Percentiles rank a stretch among this genome's conserved stretches.
These are phyloP conservation scores for Spiraea crenata DNA, from an alignment of 331 rosid genomes.

Conservation along the genomic window DNA sequence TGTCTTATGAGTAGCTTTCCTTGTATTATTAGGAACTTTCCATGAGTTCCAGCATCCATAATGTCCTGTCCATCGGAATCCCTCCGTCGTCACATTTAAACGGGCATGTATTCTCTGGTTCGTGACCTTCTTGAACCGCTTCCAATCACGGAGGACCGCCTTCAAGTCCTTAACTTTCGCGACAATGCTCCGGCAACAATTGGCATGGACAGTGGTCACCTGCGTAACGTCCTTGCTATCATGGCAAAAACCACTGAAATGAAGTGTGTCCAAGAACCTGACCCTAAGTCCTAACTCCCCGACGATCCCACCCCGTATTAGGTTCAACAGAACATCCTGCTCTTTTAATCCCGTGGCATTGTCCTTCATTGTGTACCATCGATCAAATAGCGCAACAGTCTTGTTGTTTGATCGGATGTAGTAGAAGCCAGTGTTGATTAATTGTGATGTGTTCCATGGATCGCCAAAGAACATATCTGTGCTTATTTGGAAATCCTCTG, in stretches of 20 bases:
- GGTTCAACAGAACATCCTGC: conserved; percentile 59
- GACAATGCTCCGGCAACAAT: conserved; percentile 65
- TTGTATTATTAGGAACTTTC: conserved; percentile 14
- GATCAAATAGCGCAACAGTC: conserved; percentile 56
- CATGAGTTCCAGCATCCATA: conserved; percentile 52
- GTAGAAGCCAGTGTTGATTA: conserved; percentile 80
- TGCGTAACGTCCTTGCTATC: conserved; percentile 49
- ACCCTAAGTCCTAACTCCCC: conserved; percentile 38
- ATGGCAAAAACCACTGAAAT: conserved; percentile 82
- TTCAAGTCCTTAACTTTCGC: conserved; percentile 60
- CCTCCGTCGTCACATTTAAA: conserved; percentile 5
- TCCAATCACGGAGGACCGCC: conserved; percentile 55
- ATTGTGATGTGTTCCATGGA: conserved; percentile 40
- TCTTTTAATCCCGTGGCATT: conserved; percentile 55
- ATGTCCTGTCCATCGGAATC: conserved; percentile 47
- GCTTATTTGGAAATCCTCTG: conserved; percentile 68
- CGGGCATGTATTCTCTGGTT: conserved; percentile 3
- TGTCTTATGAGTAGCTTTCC: not conserved
- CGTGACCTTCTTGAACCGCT: conserved; percentile 31
- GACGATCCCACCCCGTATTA: conserved; percentile 40
- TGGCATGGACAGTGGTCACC: conserved; percentile 67
- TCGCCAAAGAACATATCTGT: conserved; percentile 43
- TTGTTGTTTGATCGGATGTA: conserved; percentile 58
- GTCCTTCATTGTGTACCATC: conserved; percentile 60
- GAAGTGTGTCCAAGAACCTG: conserved; percentile 60